Conservation (phyloP, 345 rosid species). For the Microthlaspi erraticum region DNA sequence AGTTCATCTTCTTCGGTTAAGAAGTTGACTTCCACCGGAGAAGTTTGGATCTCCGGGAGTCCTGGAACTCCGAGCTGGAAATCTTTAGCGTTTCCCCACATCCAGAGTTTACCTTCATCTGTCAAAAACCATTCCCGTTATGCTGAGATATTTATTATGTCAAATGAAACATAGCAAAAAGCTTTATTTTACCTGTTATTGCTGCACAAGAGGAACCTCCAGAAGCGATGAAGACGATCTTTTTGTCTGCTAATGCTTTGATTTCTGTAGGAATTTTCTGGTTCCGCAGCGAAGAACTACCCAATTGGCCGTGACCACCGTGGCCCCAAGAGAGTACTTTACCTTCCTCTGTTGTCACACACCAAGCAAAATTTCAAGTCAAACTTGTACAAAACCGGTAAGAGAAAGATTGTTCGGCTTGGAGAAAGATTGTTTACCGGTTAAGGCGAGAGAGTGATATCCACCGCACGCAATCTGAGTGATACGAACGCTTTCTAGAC, state of each 20-base stretch:
- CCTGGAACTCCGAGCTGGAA: slow-evolving; percentile 90
- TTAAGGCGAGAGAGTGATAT: slow-evolving; percentile 90
- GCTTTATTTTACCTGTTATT: slow-evolving; percentile 55
- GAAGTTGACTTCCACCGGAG: slow-evolving; percentile 77
- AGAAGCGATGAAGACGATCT: slow-evolving; percentile 62
- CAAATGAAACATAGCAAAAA: background rate
- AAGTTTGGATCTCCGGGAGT: slow-evolving; percentile 67
- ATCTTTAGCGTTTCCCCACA: slow-evolving; percentile 98
- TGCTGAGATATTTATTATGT: background rate
- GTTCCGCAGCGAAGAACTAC: slow-evolving; percentile 63
- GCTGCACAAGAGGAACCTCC: slow-evolving; percentile 97
- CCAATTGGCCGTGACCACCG: slow-evolving; percentile 93
- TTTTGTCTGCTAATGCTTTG: slow-evolving; percentile 69
- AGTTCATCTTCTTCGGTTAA: slow-evolving; percentile 70
- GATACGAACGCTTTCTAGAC: slow-evolving; percentile 55
- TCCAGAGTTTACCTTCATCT: slow-evolving; percentile 81
- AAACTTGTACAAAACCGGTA: background rate
- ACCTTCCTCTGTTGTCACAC: slow-evolving; percentile 67
- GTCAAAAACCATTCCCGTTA: slow-evolving; percentile 28
- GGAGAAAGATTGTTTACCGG: slow-evolving; percentile 55
- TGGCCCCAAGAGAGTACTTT: slow-evolving; percentile 95
- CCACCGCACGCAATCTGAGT: slow-evolving; percentile 88
- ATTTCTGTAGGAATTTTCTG: slow-evolving; percentile 62
- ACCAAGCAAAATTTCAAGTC: slow-evolving; percentile 27
- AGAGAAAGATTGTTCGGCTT: slow-evolving; percentile 4